Evolutionary conservation across 306 rosid species (phyloP), one percentile per base, ranked within the genome.

Genomic region (Styphnolobium japonicum): DNA sequence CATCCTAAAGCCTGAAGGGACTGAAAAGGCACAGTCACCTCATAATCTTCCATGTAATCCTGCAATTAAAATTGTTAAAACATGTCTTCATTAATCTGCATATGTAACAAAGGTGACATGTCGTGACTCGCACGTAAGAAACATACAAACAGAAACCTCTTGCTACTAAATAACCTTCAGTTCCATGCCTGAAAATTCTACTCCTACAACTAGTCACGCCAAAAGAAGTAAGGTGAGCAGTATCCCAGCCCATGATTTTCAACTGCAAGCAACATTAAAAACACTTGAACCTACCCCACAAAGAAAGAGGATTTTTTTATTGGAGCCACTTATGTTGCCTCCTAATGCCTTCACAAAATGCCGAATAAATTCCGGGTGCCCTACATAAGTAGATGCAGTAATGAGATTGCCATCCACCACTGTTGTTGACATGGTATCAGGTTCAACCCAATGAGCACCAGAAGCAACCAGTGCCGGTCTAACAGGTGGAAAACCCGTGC

Each of bases 21-120:
- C 84, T 92, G 98, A 75, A 95, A 91, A 51, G 98, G 98, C 61
- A 92, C 94, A 34, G 74, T 45, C 22, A 87, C 90, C 83, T 95
- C 97, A 19, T 95, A 92, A 81, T 92, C 98, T 72, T 95, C 98
- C 96, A 95, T 90, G 90, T 52, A 95, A 82, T 92, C 93, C 98
- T 92, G 86, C 76, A 60, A 67, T 56, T 71, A 7, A 21, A 74
- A 52, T 69, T 55, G 63, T 73, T 40, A 27, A 39, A 51, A 27
- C 46, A 42, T 6, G 16, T 31, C 62, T 25, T 10, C 69, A 62
- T 31, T 29, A 53, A 55, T 57, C 75, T 69, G 18, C 49, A 45
- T 36, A 15, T 27, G 67, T 6, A 67, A 66, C 40, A 6, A 29
- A 49, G 36, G 68, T 60, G 66, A 84, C 19, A 67, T 23, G 7